phyloP scores from a whole-genome alignment of 179 eudicot species.

The Spergularia azorica region DNA sequence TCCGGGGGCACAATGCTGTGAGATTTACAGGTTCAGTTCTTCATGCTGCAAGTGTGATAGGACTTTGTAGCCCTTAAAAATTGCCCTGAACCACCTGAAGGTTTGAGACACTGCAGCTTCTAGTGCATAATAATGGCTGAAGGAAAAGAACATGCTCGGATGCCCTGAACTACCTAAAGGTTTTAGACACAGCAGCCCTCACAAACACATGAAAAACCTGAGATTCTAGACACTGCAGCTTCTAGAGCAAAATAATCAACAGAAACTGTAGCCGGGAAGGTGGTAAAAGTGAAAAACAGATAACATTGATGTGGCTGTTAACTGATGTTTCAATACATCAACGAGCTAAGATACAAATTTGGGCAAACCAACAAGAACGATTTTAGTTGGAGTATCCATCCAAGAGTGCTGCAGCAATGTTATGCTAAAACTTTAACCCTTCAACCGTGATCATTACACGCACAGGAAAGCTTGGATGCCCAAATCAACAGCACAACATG shows the following conservation, averaged over 20 bases:
- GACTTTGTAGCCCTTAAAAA: too few species aligned
- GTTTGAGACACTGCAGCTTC: too few species aligned
- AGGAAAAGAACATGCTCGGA: too few species aligned
- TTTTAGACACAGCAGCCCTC: too few species aligned
- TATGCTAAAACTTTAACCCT: neutral
- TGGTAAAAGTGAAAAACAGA: neutral
- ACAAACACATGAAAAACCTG: too few species aligned
- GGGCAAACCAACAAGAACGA: neutral
- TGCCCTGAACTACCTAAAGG: too few species aligned
- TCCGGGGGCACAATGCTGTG: too few species aligned
- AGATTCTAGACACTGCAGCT: too few species aligned
- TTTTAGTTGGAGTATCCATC: neutral
- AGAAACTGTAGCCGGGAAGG: neutral
- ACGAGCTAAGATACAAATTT: conserved; percentile 7
- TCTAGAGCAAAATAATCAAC: neutral
- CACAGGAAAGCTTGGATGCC: neutral
- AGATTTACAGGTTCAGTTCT: too few species aligned
- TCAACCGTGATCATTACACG: neutral
- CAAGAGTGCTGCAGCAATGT: conserved; percentile 7
- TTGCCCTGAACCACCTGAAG: too few species aligned
- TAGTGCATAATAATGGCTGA: too few species aligned
- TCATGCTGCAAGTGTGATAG: too few species aligned
- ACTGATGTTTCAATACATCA: conserved; percentile 1
- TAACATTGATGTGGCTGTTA: neutral
- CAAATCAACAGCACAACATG: neutral